Evolutionary conservation across 768 basidiomycete species (phyloP), one percentile per base, ranked within the genome.

Genomic region (Lactifluus piperatus): DNA sequence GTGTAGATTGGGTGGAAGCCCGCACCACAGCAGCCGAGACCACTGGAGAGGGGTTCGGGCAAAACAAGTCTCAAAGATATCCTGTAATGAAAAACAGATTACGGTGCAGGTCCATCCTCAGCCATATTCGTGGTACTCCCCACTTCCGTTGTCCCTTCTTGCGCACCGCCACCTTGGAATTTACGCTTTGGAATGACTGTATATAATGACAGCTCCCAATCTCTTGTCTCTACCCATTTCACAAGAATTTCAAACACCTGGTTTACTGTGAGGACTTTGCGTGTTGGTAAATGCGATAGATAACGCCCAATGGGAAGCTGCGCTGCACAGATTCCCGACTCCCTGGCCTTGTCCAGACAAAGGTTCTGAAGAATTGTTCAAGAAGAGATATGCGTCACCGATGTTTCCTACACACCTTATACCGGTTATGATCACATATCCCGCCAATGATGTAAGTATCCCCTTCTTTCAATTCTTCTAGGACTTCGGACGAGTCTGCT

Each of bases 201-300:
- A 68, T 88, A 82, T 53, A 99, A 80, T 0, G 97, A 91, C 56
- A 82, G 71, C 68, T 88, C 83, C 97, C 97, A 99, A 65, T 87
- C 79, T 62, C 81, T 79, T 14, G 80, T 83, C 68, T 91, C 88
- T n/a, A 87, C 80, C 89, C 92, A 98, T 65, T 85, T 83, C 20
- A 94, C 71, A 56, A 99, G 76, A 64, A 98, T 97, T 71, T 95
- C 92, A 68, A 94, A 90, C 44, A 81, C 82, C 73, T 97, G 97
- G 71, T 99, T 98, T 54, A 99, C 94, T 1, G 97, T 99, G 63
- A 99, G 77, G 32, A 99, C 93, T 68, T 97, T 98, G 62, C 97
- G 84, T 10, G 94, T 94, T 32, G 86, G 80, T 57, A 99, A 76
- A 49, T 86, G 80, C 45, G 86, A 79, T 36, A 98, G 76, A 70